Evolutionary conservation across 2,329 filamentous ascomycete genomes (phyloP).

Genomic region (Plenodomus tracheiphilus): DNA sequence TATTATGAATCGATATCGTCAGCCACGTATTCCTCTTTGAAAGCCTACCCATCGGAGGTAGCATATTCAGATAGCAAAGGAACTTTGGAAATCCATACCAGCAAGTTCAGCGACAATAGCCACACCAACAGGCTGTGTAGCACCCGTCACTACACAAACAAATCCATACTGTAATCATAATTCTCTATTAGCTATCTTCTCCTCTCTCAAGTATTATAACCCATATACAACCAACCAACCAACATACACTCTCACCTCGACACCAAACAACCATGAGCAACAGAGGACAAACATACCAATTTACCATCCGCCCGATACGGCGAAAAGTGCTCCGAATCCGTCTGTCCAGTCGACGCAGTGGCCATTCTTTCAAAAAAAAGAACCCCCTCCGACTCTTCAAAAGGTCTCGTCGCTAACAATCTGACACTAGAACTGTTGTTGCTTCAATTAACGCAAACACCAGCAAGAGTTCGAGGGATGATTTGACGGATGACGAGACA

Average conservation of each 20-base stretch:
- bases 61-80: no score
- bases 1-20: constrained; percentile 31
- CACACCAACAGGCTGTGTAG: constrained; percentile 62
- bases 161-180: constrained; percentile 58
- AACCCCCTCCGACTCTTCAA: no score
- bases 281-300: constrained; percentile 53
- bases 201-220: no score
- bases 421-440: background rate
- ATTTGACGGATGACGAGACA: no score
- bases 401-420: no score
- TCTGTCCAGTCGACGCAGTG: constrained; percentile 8
- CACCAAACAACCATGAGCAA: no score
- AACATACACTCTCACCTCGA: background rate
- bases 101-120: constrained; percentile 64
- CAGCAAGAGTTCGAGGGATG: no score
- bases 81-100: constrained; percentile 42
- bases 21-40: no score
- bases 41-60: no score
- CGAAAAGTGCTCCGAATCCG: constrained; percentile 56
- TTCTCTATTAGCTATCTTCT: background rate
- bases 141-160: constrained; percentile 66
- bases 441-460: no score
- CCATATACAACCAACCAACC: no score
- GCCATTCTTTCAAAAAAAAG: no score
- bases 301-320: constrained; percentile 63